Conservation (phyloP, 306 rosid species). For the Canavalia gladiata region DNA sequence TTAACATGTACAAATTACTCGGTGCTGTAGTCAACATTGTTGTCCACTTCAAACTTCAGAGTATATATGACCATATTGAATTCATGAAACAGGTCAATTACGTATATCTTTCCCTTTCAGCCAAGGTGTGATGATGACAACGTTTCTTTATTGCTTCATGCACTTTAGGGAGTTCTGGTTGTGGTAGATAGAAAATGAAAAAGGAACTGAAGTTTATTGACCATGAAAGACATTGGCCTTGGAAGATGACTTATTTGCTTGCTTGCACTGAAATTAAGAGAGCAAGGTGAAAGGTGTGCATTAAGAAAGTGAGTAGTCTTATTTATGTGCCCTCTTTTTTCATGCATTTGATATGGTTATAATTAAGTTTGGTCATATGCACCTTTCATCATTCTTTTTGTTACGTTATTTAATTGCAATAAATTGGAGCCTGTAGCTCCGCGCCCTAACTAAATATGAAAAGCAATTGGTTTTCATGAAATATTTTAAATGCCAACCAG, state of each 20-base stretch:
- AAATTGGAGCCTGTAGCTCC: slow-evolving; percentile 14
- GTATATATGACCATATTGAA: no score
- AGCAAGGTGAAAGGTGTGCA: slow-evolving; percentile 42
- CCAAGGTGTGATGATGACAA: slow-evolving; percentile 4
- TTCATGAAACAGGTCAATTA: not conserved
- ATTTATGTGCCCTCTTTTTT: slow-evolving; percentile 28
- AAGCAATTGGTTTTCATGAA: not conserved
- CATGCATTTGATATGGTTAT: slow-evolving; percentile 22
- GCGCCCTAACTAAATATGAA: not conserved
- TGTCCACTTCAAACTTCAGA: no score
- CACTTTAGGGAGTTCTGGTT: not conserved
- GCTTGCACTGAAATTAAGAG: slow-evolving; percentile 56
- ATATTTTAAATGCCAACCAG: not conserved
- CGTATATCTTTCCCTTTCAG: not conserved
- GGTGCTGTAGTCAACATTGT: no score
- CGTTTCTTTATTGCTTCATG: not conserved
- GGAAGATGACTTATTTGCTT: slow-evolving; percentile 46
- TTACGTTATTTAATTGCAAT: not conserved
- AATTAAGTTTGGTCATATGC: slow-evolving; percentile 51
- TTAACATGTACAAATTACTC: no score
- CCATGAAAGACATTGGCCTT: slow-evolving; percentile 22
- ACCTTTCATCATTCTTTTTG: slow-evolving; percentile 48
- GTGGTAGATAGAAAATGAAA: not conserved
- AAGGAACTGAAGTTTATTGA: not conserved
- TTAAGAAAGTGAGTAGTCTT: slow-evolving; percentile 42